A percentile compares a stretch with the other conserved stretches of the same genome.
Conservation (phyloP, 2,329 filamentous ascomycete species). For the Trichoderma atrobrunneum region DNA sequence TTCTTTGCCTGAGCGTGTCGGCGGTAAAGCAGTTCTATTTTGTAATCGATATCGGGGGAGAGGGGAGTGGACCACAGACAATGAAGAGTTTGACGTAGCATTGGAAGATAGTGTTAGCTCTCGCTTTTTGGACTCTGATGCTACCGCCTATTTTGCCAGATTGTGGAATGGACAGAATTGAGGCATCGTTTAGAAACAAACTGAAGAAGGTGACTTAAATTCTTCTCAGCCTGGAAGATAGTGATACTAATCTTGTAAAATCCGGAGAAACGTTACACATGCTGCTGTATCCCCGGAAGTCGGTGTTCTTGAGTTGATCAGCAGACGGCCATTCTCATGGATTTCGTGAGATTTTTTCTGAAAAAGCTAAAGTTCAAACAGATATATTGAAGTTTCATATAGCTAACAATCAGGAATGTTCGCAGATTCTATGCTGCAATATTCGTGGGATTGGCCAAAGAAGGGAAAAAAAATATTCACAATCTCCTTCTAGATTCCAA, state of each 20-base stretch:
- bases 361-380: too few relatives aligned
- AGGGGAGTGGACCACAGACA: not conserved
- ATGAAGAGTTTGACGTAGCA: not conserved
- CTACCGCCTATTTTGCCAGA: not conserved
- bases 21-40: not conserved
- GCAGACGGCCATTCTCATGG: too few relatives aligned
- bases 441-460: not conserved
- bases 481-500: not conserved
- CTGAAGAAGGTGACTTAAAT: not conserved
- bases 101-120: not conserved
- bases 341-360: too few relatives aligned
- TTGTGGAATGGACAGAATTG: not conserved
- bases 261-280: too few relatives aligned
- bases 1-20: not conserved
- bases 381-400: not conserved
- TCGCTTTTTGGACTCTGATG: not conserved
- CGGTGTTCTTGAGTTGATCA: too few relatives aligned
- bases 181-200: not conserved
- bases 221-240: too few relatives aligned
- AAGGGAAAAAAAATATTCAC: not conserved
- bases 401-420: not conserved
- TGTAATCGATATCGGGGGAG: not conserved
- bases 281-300: too few relatives aligned
- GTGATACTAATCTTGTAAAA: too few relatives aligned
- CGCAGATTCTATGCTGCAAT: not conserved